Conservation (phyloP, 192 early-diverging fungal genomes). For the Geosiphon pyriformis region DNA sequence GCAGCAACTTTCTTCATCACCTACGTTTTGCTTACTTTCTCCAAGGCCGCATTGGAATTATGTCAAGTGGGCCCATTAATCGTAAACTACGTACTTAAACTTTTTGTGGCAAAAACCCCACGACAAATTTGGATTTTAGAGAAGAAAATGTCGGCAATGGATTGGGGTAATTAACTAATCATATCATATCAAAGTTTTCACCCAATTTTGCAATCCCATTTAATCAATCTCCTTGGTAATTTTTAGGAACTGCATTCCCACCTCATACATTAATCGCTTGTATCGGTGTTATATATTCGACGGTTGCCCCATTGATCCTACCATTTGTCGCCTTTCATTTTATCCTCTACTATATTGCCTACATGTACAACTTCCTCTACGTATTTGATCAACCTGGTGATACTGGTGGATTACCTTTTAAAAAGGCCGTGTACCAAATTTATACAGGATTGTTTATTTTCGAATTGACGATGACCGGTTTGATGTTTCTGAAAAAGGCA, state of each 20-base stretch:
- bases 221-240: background rate
- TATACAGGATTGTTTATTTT: constrained; percentile 66
- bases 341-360: constrained; percentile 65
- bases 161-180: constrained; percentile 45
- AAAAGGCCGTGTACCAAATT: constrained; percentile 54
- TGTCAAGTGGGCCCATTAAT: constrained; percentile 64
- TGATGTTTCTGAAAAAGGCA: constrained; percentile 60
- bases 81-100: constrained; percentile 48
- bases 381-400: constrained; percentile 56
- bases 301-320: constrained; percentile 74
- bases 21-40: constrained; percentile 71
- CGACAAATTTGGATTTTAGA: constrained; percentile 54
- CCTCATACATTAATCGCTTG: constrained; percentile 61
- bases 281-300: constrained; percentile 71
- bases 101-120: constrained; percentile 67
- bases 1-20: constrained; percentile 81
- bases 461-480: constrained; percentile 63
- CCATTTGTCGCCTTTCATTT: constrained; percentile 75
- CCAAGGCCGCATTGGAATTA: constrained; percentile 59
- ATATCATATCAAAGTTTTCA: too few species aligned
- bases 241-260: constrained; percentile 48
- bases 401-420: constrained; percentile 62
- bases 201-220: background rate
- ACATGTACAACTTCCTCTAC: constrained; percentile 77
- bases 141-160: constrained; percentile 40